Conservation (phyloP, 2,329 filamentous ascomycete species). For the Cladosporium velox region DNA sequence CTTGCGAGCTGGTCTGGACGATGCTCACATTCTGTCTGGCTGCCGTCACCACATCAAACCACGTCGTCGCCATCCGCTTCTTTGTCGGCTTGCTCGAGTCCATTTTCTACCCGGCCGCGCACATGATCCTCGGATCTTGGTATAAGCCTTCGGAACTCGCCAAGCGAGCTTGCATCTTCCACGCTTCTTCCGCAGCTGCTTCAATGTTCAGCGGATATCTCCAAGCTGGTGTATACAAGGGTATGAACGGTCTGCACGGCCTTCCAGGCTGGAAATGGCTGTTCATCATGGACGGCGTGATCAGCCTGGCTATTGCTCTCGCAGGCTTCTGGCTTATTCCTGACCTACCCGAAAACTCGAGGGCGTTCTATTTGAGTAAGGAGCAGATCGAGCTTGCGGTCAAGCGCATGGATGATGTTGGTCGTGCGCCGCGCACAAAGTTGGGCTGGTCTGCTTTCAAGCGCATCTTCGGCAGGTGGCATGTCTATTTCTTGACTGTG, state of each 20-base stretch:
- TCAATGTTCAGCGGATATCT: slow-evolving; percentile 56
- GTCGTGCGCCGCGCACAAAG: slow-evolving; percentile 46
- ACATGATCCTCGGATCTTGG: slow-evolving; percentile 53
- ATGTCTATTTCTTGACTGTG: slow-evolving; percentile 60
- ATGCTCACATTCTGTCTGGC: slow-evolving; percentile 51
- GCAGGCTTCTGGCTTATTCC: slow-evolving; percentile 53
- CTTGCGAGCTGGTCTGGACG: slow-evolving; percentile 52
- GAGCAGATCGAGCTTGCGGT: slow-evolving; percentile 43
- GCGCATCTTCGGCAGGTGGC: slow-evolving; percentile 67
- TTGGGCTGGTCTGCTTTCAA: slow-evolving; percentile 46
- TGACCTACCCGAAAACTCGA: slow-evolving; percentile 54
- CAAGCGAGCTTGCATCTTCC: slow-evolving; percentile 56
- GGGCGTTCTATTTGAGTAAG: slow-evolving; percentile 46
- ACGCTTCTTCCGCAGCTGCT: slow-evolving; percentile 49
- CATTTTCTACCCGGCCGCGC: slow-evolving; percentile 56
- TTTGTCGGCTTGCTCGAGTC: slow-evolving; percentile 54
- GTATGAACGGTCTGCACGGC: slow-evolving; percentile 40
- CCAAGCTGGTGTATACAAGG: slow-evolving; percentile 56
- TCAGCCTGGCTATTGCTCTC: slow-evolving; percentile 55
- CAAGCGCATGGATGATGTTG: slow-evolving; percentile 54
- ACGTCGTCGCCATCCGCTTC: slow-evolving; percentile 52
- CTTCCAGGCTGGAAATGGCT: slow-evolving; percentile 56
- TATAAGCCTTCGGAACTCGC: slow-evolving; percentile 54
- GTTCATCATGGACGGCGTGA: slow-evolving; percentile 56
- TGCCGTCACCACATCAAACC: slow-evolving; percentile 43